Evolutionary conservation across 192 early-diverging fungal species (phyloP).

Genomic region (Rhizophagus sp.): DNA sequence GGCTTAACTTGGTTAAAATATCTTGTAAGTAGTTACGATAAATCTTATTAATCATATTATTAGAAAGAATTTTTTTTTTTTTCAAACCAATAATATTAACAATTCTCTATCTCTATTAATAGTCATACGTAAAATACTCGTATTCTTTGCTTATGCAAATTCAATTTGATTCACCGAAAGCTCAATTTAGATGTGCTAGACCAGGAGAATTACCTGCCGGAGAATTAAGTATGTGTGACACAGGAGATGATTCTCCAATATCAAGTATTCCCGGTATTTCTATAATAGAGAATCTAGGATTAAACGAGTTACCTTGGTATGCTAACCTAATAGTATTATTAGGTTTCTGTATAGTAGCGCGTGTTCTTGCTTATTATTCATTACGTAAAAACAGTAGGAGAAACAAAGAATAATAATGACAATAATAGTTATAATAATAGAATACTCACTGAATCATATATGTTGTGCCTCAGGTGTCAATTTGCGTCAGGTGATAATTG

Average conservation of each 20-base stretch:
- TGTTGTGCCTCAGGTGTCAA: too few species aligned
- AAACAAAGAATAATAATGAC: neutral
- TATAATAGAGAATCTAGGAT: neutral
- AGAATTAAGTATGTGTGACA: neutral
- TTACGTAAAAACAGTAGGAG: neutral
- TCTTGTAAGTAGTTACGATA: neutral
- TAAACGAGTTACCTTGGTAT: neutral
- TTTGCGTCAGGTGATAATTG: too few species aligned
- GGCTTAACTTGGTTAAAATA: too few species aligned
- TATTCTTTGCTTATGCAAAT: slow-evolving; percentile 4
- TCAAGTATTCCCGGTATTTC: neutral
- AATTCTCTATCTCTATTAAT: neutral
- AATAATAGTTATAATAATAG: too few species aligned
- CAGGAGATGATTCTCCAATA: neutral
- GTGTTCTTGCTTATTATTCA: neutral
- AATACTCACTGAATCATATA: too few species aligned
- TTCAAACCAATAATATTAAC: neutral
- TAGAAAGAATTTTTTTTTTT: neutral
- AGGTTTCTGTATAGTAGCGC: neutral
- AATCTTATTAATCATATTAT: neutral
- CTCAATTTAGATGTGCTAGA: too few species aligned
- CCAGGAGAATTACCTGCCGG: neutral
- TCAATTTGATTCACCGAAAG: slow-evolving; percentile 10
- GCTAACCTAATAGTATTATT: neutral
- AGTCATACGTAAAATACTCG: neutral